These are phyloP conservation scores for Aspergillus caelatus DNA, from an alignment of 2,329 filamentous ascomycete species.

Conservation along the genomic window DNA sequence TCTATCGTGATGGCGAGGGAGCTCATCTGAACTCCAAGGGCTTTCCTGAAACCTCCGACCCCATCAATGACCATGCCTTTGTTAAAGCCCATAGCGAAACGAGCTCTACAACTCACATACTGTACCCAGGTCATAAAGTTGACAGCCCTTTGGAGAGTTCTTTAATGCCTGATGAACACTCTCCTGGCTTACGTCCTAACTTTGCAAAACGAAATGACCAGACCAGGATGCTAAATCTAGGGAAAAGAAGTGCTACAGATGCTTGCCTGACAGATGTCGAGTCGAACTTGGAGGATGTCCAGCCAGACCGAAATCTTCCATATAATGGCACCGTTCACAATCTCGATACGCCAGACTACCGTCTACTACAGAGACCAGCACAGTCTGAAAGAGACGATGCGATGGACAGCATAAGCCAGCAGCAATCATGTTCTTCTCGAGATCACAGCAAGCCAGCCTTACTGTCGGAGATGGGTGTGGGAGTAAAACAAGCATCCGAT, in stretches of 20 bases:
- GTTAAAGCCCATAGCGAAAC: not conserved
- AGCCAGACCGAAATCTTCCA: not conserved
- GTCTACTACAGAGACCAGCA: not conserved
- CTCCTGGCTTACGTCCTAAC: not conserved
- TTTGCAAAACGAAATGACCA: constrained; percentile 5
- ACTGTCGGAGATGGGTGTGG: not conserved
- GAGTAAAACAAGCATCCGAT: not conserved
- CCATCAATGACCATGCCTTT: not conserved
- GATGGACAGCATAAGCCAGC: not conserved
- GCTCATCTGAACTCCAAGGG: too few species aligned
- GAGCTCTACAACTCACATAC: not conserved
- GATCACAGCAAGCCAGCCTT: not conserved
- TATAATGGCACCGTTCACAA: not conserved
- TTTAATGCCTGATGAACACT: not conserved
- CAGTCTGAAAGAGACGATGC: not conserved
- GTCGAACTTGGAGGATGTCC: constrained; percentile 23
- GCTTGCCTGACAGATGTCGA: constrained; percentile 32
- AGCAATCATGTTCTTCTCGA: not conserved
- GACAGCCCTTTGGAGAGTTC: not conserved
- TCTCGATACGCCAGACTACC: not conserved
- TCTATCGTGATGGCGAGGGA: not conserved
- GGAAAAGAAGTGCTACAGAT: constrained; percentile 31
- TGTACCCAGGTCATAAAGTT: not conserved
- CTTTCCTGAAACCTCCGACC: not conserved
- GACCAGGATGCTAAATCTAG: constrained; percentile 14